Base-by-base conservation (phyloP, 495 filamentous ascomycete species). In the Penicillium lagena region DNA sequence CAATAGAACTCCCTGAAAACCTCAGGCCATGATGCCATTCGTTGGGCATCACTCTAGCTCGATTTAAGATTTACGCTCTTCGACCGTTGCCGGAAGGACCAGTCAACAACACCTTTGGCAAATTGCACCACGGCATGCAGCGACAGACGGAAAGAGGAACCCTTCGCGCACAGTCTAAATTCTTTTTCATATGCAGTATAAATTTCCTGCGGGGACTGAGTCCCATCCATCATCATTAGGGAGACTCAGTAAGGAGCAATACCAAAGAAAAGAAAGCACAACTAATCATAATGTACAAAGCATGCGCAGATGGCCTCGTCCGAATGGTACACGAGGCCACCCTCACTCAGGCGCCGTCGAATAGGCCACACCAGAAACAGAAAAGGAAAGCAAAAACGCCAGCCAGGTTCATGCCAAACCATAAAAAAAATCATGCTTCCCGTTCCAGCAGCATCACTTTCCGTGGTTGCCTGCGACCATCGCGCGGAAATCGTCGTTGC, bases 401-500 rank as follows among this genome's bases (percentile, higher is more conserved):
- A 50, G 15, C 48, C 48, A 54, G 31, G 54, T 42, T 47, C 52
- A 55, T 58, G 53, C 50, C 53, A 43, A 39, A 43, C 36, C 14
- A 42, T 28, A 42, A 29, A 7, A 39, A 33, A 49, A 46, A 42
- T 29, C 34, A 33, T 51, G 46, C 49, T 51, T 52, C 46, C 48
- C 47, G 36, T 58, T 55, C 41, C 46, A 47, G 36, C 42, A 37
- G 42, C 46, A 56, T 65, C 46, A 69, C 48, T 63, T 57, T 52
- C 42, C 40, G 37, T 50, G 59, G 50, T 56, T 65, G 47, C 55
- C 51, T 55, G 65, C 60, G 54, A 91, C 81, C 81, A 95, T 79
- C 32, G 77, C 79, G 56, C 83, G 87, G 66, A 95, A 95, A 68
- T 95, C 89, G 39, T 83, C 85, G 69, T 96, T 95, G 59, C 77